These are phyloP conservation scores for Avena insularis DNA, from an alignment of 176 grass and related monocot genomes.

Conservation along the genomic window DNA sequence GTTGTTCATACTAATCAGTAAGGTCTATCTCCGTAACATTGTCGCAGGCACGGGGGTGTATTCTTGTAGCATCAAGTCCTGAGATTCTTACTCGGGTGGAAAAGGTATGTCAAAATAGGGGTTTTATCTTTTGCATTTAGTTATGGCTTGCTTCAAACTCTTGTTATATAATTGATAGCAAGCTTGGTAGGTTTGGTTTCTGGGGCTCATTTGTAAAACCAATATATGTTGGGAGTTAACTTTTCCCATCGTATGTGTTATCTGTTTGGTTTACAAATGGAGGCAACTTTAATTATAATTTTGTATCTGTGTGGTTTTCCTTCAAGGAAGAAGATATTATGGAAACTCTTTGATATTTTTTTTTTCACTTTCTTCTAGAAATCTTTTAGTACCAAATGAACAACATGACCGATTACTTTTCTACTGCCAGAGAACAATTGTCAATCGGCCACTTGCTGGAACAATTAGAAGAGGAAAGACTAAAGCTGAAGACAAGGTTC, in stretches of 20 bases:
- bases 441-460: conserved; percentile 94
- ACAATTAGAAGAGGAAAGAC: conserved; percentile 82
- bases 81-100: conserved; percentile 90
- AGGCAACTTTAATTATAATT: conserved; percentile 13
- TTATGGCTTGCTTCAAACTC: not conserved
- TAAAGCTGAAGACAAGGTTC: conserved; percentile 68
- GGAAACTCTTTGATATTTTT: not conserved
- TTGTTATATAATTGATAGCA: not conserved
- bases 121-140: not conserved
- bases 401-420: not conserved
- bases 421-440: conserved; percentile 59
- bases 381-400: not conserved
- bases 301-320: not conserved
- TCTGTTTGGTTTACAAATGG: conserved; percentile 22
- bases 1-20: conserved; percentile 16
- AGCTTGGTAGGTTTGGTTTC: not conserved
- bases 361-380: not conserved
- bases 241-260: not conserved
- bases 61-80: conserved; percentile 85
- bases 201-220: not conserved
- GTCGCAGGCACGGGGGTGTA: conserved; percentile 65
- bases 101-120: conserved; percentile 53
- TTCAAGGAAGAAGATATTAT: not conserved
- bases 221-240: not conserved
- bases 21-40: conserved; percentile 4